phyloP scores from a whole-genome alignment of 768 basidiomycete species.

The Hortiboletus flavorubellus region DNA sequence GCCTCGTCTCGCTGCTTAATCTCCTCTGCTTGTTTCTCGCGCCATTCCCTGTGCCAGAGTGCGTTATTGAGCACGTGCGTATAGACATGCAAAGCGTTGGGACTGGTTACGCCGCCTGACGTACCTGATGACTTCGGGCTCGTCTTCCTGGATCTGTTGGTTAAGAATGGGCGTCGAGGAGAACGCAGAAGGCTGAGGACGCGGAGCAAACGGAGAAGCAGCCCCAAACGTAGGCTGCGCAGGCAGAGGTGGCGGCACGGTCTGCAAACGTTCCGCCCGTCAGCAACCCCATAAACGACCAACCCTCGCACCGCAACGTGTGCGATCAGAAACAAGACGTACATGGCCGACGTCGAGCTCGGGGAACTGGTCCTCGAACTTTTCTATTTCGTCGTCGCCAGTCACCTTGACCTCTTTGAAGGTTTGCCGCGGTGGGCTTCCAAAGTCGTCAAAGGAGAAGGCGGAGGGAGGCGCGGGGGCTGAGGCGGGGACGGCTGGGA shows the following conservation, averaged over 20 bases:
- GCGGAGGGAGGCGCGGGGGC: slow-evolving; percentile 35
- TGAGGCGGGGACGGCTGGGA: slow-evolving; percentile 26
- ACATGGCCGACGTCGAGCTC: slow-evolving; percentile 60
- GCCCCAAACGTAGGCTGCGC: slow-evolving; percentile 45
- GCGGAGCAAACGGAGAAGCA: slow-evolving; percentile 64
- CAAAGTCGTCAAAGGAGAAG: slow-evolving; percentile 71
- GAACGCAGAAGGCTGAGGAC: slow-evolving; percentile 68
- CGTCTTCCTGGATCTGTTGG: slow-evolving; percentile 69
- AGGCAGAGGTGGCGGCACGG: slow-evolving; percentile 31
- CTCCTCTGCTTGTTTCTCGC: slow-evolving; percentile 79
- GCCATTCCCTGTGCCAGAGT: slow-evolving; percentile 66
- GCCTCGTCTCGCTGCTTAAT: slow-evolving; percentile 81
- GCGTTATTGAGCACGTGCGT: not conserved
- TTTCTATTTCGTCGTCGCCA: slow-evolving; percentile 80
- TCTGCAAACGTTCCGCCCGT: slow-evolving; percentile 14
- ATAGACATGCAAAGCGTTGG: not conserved
- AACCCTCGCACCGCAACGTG: slow-evolving; percentile 13
- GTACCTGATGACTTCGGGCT: slow-evolving; percentile 84
- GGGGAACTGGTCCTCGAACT: slow-evolving; percentile 84
- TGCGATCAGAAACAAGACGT: slow-evolving; percentile 11
- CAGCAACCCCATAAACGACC: not conserved
- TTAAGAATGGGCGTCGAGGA: slow-evolving; percentile 72
- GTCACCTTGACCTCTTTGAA: slow-evolving; percentile 72
- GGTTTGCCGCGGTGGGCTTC: slow-evolving; percentile 38
- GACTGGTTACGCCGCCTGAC: slow-evolving; percentile 8